Percentiles rank a stretch among this genome's conserved stretches.
Conservation (phyloP, 306 rosid genomes). For the Bauhinia variegata region DNA sequence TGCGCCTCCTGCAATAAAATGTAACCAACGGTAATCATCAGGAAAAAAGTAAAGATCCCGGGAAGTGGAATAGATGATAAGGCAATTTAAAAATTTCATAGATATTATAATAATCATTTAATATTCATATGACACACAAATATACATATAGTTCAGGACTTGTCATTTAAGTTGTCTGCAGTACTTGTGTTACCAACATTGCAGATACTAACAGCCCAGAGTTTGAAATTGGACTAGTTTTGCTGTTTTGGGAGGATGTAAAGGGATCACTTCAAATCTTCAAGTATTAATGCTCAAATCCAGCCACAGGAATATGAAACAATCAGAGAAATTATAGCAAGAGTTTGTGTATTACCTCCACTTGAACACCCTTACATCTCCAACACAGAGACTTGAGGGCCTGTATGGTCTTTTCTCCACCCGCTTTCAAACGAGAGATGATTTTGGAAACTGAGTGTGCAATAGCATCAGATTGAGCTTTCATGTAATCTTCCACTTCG, state of each 20-base stretch:
- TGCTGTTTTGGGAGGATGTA: not conserved
- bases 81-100: constrained; percentile 19
- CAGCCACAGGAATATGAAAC: too few species aligned
- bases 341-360: constrained; percentile 64
- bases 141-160: constrained; percentile 9
- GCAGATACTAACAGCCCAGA: not conserved
- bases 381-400: constrained; percentile 91
- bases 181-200: constrained; percentile 13
- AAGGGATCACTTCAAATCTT: too few species aligned
- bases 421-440: constrained; percentile 80
- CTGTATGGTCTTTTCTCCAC: constrained; percentile 80
- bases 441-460: constrained; percentile 86
- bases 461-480: constrained; percentile 90
- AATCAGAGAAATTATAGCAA: constrained; percentile 23
- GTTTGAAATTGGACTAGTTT: constrained; percentile 13
- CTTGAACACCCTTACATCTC: constrained; percentile 89
- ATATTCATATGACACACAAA: constrained; percentile 6
- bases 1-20: constrained; percentile 75
- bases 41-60: not conserved
- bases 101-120: too few species aligned
- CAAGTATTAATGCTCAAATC: too few species aligned
- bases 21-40: constrained; percentile 22
- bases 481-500: constrained; percentile 79
- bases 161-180: constrained; percentile 18
- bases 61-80: constrained; percentile 9